phyloP scores from a whole-genome alignment of 176 grass and related monocot genomes.

The Zoysia pacifica region DNA sequence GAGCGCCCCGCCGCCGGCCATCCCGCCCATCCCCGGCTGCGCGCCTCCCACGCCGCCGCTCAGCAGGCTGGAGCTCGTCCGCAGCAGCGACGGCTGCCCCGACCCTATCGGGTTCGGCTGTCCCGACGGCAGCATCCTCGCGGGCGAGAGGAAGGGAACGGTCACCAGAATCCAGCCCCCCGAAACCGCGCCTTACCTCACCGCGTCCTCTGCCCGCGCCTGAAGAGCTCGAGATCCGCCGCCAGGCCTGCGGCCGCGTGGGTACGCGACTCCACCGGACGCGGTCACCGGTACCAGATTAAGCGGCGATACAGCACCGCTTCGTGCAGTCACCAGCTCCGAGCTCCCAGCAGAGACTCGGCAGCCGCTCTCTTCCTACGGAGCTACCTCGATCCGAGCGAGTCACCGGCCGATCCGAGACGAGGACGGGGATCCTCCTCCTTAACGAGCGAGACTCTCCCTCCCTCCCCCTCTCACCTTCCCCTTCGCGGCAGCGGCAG shows the following conservation, averaged over 20 bases:
- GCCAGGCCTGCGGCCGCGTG: too few relatives aligned
- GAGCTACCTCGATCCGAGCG: constrained; percentile 3
- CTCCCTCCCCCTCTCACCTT: too few relatives aligned
- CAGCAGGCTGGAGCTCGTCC: constrained; percentile 63
- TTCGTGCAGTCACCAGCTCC: too few relatives aligned
- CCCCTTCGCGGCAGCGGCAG: not conserved
- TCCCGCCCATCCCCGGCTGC: too few relatives aligned
- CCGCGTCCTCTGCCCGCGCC: too few relatives aligned
- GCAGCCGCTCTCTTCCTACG: not conserved
- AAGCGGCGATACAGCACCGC: too few relatives aligned
- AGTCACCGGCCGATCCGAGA: not conserved
- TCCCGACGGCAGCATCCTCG: constrained; percentile 69
- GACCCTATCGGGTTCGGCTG: constrained; percentile 64
- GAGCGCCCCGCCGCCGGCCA: too few relatives aligned
- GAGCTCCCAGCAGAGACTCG: too few relatives aligned
- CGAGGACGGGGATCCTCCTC: constrained; percentile 7
- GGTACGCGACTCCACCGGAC: too few relatives aligned
- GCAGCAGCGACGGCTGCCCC: constrained; percentile 61
- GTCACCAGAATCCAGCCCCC: not conserved
- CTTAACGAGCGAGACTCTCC: too few relatives aligned
- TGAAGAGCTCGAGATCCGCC: too few relatives aligned
- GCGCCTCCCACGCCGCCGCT: constrained; percentile 20
- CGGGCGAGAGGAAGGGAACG: not conserved
- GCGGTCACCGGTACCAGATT: too few relatives aligned
- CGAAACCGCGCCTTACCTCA: not conserved